Base-by-base conservation (phyloP, 2,329 filamentous ascomycete genomes). In the Alternaria arborescens region DNA sequence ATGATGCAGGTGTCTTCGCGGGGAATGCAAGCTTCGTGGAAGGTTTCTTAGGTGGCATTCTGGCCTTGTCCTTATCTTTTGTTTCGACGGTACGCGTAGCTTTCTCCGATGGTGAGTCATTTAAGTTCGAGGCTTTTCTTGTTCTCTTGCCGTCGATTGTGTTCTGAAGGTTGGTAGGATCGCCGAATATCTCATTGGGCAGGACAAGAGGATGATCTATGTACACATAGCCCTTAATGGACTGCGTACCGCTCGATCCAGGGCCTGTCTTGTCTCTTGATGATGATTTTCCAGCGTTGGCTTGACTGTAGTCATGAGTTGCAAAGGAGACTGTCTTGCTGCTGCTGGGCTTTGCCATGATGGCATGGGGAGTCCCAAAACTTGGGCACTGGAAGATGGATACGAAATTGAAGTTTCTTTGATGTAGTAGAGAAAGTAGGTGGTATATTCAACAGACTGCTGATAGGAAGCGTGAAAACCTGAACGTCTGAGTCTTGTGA, bases 401-500 rank as follows among this genome's bases (percentile, higher is more conserved):
- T 11, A 20, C 22, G 12, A 16, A 14, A 34, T 12, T 34, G 12
- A 14, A 6, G 5, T 14, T 38, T 18, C 32, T 22, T 5, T 32
- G 53, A 18, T 18, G 18, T 18, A n/a, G 38, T 28, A 16, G 34
- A 43, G 18, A 51, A 3, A 8, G 28, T 26, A 18, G 14, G 46
- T 22, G 34, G n/a, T 41, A 7, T 42, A 7, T 24, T 22, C 26
- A 12, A 12, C 41, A 14, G 8, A 28, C 46, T 52, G 48, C 4
- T 46, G 48, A 24, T 16, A 16, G 18, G 4, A n/a, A 24, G 16
- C 6, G n/a, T 52, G 8, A 47, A 52, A 58, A 41, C 5, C 16
- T 40, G 48, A 46, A 46, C 8, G 41, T 40, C 22, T 58, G 55
- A 53, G 48, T 52, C 40, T 52, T 44, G 47, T 47, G 12, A 30